A percentile compares a stretch with the other conserved stretches of the same genome.
Conservation (phyloP, 2,329 filamentous ascomycete species). For the Fusarium musae region DNA sequence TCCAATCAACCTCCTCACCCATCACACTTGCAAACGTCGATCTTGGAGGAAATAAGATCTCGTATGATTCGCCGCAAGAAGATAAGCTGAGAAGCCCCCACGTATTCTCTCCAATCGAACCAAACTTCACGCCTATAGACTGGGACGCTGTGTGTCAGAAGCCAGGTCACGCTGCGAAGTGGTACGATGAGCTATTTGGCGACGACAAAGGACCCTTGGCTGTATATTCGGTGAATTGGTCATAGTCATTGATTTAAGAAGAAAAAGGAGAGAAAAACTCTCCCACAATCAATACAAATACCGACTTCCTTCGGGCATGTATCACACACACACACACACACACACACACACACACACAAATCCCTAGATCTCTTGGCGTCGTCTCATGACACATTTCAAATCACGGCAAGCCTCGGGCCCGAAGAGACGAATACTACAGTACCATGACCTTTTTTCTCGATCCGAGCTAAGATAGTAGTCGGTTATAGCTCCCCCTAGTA, state of each 20-base stretch:
- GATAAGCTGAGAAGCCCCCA: slow-evolving; percentile 20
- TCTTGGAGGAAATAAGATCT: background rate
- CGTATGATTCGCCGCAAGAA: slow-evolving; percentile 42
- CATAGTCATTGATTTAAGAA: background rate
- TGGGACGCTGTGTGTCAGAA: slow-evolving; percentile 52
- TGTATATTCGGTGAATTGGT: background rate
- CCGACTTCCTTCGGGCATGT: background rate
- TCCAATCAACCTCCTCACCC: slow-evolving; percentile 3
- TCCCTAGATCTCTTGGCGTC: slow-evolving; percentile 4
- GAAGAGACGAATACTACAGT: background rate
- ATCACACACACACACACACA: no score
- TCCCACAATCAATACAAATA: background rate
- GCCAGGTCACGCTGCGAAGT: slow-evolving; percentile 35
- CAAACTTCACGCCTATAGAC: slow-evolving; percentile 39
- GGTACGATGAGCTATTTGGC: slow-evolving; percentile 50
- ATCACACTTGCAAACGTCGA: no score
- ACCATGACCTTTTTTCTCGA: background rate
- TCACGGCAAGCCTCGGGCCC: background rate
- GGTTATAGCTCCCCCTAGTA: background rate
- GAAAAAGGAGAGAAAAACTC: no score
- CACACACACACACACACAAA: background rate
- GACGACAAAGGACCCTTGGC: slow-evolving; percentile 48
- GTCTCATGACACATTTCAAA: slow-evolving; percentile 16
- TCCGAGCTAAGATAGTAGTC: background rate
- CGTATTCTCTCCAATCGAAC: slow-evolving; percentile 41